A percentile compares a stretch with the other conserved stretches of the same genome.
These are phyloP conservation scores for Tolypocladium amazonense DNA, from an alignment of 2,329 filamentous ascomycete genomes.

Conservation along the genomic window DNA sequence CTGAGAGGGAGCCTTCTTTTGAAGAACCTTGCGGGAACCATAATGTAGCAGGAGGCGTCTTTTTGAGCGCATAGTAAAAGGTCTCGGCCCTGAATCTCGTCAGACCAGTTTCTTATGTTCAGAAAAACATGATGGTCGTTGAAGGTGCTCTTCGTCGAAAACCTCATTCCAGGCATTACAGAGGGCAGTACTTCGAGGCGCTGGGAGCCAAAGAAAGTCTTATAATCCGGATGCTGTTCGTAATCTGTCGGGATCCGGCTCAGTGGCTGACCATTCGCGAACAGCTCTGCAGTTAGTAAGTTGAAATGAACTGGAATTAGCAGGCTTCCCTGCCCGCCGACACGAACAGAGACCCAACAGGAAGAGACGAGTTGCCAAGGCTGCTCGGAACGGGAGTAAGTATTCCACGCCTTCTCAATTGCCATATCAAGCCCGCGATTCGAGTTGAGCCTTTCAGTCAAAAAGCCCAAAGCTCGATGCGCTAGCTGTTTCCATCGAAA, in stretches of 20 bases:
- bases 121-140: slow-evolving; percentile 25
- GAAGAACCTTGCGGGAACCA: slow-evolving; percentile 23
- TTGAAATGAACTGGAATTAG: slow-evolving; percentile 30
- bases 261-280: slow-evolving; percentile 40
- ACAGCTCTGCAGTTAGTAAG: slow-evolving; percentile 37
- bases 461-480: background rate
- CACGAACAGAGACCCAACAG: background rate
- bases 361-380: background rate
- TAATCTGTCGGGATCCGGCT: slow-evolving; percentile 35
- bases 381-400: background rate
- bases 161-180: slow-evolving; percentile 24
- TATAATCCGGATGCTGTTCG: slow-evolving; percentile 26
- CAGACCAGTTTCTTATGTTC: slow-evolving; percentile 6
- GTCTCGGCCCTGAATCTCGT: slow-evolving; percentile 4
- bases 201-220: slow-evolving; percentile 29
- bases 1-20: slow-evolving; percentile 16
- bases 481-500: background rate
- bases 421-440: background rate
- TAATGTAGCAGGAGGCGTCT: slow-evolving; percentile 6
- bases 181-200: slow-evolving; percentile 33
- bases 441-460: background rate
- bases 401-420: background rate
- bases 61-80: slow-evolving; percentile 18
- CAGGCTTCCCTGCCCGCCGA: background rate
- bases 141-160: slow-evolving; percentile 22